These are phyloP conservation scores for Hippophae gyantsensis DNA, from an alignment of 306 rosid species.

Conservation along the genomic window DNA sequence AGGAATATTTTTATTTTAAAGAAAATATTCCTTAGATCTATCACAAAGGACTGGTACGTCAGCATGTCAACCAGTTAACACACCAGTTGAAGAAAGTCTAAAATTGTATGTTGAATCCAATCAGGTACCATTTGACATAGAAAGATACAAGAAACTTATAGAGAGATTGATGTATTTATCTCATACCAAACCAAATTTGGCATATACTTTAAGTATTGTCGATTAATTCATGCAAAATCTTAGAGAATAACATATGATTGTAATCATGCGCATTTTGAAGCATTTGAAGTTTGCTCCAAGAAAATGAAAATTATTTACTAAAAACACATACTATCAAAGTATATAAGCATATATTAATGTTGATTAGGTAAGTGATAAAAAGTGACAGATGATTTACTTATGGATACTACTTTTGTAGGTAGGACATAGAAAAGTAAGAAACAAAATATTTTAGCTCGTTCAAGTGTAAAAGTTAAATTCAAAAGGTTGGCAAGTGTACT, in stretches of 20 bases:
- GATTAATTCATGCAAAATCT: neutral
- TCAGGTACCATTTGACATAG: constrained; percentile 4
- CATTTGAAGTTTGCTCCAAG: neutral
- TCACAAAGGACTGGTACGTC: neutral
- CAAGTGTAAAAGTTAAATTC: neutral
- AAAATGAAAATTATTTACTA: neutral
- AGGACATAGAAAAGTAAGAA: neutral
- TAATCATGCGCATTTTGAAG: neutral
- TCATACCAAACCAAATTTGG: neutral
- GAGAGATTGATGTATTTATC: neutral
- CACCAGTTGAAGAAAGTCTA: constrained; percentile 13
- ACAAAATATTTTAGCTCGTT: neutral
- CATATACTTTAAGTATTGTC: neutral
- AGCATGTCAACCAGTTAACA: constrained; percentile 4
- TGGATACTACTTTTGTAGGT: neutral
- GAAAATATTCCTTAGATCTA: too few relatives aligned
- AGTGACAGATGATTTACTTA: neutral
- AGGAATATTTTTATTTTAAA: too few relatives aligned
- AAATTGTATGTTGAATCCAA: neutral
- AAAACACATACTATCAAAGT: neutral
- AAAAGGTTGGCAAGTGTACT: neutral
- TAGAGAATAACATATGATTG: neutral
- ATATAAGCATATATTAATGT: neutral
- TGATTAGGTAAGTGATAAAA: neutral
- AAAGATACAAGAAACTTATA: neutral